These are phyloP conservation scores for Colletotrichum cordylinicola DNA, from an alignment of 2,329 filamentous ascomycete species.

Conservation along the genomic window DNA sequence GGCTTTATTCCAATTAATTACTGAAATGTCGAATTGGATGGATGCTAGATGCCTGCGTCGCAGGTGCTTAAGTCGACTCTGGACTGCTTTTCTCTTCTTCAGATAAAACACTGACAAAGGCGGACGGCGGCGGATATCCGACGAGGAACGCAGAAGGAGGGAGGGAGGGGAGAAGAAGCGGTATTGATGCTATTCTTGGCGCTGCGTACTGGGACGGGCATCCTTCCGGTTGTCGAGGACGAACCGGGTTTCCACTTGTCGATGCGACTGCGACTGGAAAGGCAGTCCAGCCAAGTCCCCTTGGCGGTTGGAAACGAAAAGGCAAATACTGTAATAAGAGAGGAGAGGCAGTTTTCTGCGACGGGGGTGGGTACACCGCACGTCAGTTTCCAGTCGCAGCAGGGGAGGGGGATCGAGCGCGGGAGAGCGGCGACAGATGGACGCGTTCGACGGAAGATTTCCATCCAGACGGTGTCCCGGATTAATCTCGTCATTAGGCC, in stretches of 20 bases:
- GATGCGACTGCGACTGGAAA: neutral
- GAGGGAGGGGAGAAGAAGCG: neutral
- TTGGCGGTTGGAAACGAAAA: conserved; percentile 5
- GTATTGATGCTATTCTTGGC: conserved; percentile 13
- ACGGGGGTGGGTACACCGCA: neutral
- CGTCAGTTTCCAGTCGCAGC: neutral
- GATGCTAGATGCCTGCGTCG: neutral
- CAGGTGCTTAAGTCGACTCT: neutral
- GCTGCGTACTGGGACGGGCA: neutral
- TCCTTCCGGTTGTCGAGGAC: neutral
- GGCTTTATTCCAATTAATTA: neutral
- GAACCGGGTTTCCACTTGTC: neutral
- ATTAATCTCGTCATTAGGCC: neutral
- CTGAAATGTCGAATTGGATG: neutral
- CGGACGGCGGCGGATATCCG: conserved; percentile 5
- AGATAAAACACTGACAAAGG: conserved; percentile 12
- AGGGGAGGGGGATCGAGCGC: conserved; percentile 1
- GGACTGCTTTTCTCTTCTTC: neutral
- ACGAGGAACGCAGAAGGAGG: neutral
- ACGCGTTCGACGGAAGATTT: neutral
- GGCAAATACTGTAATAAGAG: neutral
- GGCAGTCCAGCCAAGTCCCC: neutral
- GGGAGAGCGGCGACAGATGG: conserved; percentile 3
- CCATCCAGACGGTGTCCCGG: neutral
- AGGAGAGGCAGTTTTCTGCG: neutral